Evolutionary conservation across 305 asterid genomes (phyloP).

Genomic region (Fraxinus xanthoxyloides): DNA sequence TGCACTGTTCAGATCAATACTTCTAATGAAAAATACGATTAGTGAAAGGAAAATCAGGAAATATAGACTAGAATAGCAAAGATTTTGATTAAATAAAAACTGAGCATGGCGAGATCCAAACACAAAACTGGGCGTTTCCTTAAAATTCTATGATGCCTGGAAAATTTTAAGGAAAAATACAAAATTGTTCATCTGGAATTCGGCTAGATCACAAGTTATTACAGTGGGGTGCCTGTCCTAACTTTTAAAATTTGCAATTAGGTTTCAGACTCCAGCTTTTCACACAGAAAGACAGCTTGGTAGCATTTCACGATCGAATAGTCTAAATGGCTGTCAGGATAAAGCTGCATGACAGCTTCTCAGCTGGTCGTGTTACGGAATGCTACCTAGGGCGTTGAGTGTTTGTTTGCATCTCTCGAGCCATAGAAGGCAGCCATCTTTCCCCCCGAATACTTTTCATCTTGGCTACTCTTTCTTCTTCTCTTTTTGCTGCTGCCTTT

Average conservation of each 20-base stretch:
- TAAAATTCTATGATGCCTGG: neutral
- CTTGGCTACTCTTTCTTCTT: slow-evolving; percentile 73
- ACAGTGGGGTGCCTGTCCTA: neutral
- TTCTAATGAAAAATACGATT: neutral
- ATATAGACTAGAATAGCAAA: neutral
- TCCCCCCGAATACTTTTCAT: slow-evolving; percentile 75
- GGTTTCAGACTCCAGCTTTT: neutral
- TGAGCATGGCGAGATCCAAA: neutral
- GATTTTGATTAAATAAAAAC: neutral
- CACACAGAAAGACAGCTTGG: neutral
- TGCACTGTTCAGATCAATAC: neutral
- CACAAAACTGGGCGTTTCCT: neutral
- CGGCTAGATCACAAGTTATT: neutral
- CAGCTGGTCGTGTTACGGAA: neutral
- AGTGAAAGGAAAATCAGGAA: neutral
- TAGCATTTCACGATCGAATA: neutral
- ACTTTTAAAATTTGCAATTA: neutral
- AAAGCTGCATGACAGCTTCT: neutral
- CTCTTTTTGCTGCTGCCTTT: slow-evolving; percentile 58
- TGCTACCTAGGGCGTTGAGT: neutral
- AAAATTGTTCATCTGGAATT: neutral
- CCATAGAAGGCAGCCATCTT: slow-evolving; percentile 83
- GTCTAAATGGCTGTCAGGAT: neutral
- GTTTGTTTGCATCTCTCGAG: slow-evolving; percentile 38
- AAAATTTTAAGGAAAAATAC: neutral